Conservation (phyloP, 192 early-diverging fungal species). For the Obelidium mucronatum region DNA sequence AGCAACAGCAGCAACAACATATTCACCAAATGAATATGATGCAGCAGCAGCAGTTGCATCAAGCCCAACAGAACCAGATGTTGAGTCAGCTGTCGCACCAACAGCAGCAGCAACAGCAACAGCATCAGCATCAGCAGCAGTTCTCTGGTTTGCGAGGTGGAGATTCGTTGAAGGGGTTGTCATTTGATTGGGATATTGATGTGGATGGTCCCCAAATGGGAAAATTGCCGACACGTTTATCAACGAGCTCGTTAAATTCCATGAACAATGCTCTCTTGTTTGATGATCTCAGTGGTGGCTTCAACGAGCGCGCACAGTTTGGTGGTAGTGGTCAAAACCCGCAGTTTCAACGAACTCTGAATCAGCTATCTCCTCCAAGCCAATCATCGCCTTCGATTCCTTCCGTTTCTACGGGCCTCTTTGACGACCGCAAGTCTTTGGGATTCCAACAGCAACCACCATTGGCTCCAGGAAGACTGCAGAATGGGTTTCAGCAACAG, state of each 20-base stretch:
- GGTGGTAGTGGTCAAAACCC: background rate
- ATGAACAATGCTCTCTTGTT: background rate
- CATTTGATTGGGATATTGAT: slow-evolving; percentile 5
- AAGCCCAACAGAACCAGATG: slow-evolving; percentile 7
- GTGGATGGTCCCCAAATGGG: background rate
- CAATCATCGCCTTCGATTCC: slow-evolving; percentile 26
- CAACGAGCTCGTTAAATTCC: background rate
- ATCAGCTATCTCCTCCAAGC: slow-evolving; percentile 29
- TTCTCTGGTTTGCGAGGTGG: background rate
- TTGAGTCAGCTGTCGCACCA: background rate
- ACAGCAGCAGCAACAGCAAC: slow-evolving; percentile 18
- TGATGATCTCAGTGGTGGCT: background rate
- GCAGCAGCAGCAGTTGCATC: slow-evolving; percentile 22
- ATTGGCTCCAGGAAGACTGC: background rate
- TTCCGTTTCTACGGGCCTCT: slow-evolving; percentile 9
- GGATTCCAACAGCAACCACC: background rate
- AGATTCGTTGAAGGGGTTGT: background rate
- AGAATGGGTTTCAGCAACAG: slow-evolving; percentile 8
- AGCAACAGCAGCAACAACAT: slow-evolving; percentile 19
- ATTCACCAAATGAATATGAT: background rate
- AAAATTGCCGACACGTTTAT: background rate
- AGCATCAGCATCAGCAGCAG: slow-evolving; percentile 8
- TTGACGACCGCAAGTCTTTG: slow-evolving; percentile 5
- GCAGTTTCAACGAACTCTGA: slow-evolving; percentile 18
- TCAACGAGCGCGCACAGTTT: background rate